phyloP scores from a whole-genome alignment of 495 filamentous ascomycete genomes.

The Rhizodiscina lignyota region DNA sequence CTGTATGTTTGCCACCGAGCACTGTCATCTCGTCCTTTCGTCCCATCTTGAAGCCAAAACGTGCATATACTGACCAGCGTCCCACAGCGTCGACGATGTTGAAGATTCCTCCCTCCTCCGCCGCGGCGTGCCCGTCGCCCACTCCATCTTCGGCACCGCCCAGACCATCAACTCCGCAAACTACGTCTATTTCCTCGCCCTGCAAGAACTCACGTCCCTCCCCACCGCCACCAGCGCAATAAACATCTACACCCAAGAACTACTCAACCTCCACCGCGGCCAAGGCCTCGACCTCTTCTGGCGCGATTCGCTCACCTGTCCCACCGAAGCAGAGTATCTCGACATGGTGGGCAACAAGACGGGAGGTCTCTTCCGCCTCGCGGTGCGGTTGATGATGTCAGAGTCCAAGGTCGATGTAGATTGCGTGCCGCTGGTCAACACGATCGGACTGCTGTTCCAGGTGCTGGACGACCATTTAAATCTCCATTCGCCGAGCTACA shows the following conservation, averaged over 20 bases:
- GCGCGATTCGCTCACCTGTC: conserved; percentile 85
- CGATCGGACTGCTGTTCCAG: conserved; percentile 87
- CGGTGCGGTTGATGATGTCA: conserved; percentile 91
- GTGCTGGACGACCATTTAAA: conserved; percentile 96
- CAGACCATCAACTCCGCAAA: conserved; percentile 97
- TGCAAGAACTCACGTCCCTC: conserved; percentile 58
- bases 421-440: conserved; percentile 74
- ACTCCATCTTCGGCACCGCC: conserved; percentile 85
- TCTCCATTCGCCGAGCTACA: conserved; percentile 55
- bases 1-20: conserved; percentile 30
- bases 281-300: conserved; percentile 98
- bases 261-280: conserved; percentile 85
- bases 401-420: conserved; percentile 50
- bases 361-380: conserved; percentile 84
- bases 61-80: conserved; percentile 6
- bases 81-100: conserved; percentile 53
- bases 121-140: conserved; percentile 79
- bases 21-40: neutral
- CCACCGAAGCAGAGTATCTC: conserved; percentile 89
- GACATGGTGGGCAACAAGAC: conserved; percentile 99
- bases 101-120: conserved; percentile 63
- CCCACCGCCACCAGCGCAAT: conserved; percentile 46
- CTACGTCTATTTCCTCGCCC: conserved; percentile 86
- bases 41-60: neutral
- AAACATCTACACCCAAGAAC: conserved; percentile 70